These are phyloP conservation scores for Aspergillus steynii DNA, from an alignment of 495 filamentous ascomycete species.

Conservation along the genomic window DNA sequence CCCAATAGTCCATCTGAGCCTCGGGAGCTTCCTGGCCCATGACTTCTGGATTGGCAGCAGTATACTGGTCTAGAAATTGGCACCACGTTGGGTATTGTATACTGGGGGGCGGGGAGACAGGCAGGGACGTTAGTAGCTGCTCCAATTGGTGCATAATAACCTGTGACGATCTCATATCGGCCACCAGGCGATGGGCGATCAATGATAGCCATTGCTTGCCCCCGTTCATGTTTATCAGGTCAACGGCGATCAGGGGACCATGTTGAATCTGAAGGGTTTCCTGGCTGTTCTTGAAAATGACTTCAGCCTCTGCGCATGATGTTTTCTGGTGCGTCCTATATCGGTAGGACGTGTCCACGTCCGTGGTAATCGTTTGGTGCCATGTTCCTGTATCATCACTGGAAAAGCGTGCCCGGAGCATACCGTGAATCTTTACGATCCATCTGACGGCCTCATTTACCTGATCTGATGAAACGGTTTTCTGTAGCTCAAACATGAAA, in stretches of 20 bases:
- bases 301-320: background rate
- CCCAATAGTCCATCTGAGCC: slow-evolving; percentile 38
- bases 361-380: slow-evolving; percentile 18
- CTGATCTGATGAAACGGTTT: slow-evolving; percentile 21
- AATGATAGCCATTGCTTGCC: slow-evolving; percentile 19
- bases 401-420: slow-evolving; percentile 60
- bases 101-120: slow-evolving; percentile 21
- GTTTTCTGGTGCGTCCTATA: slow-evolving; percentile 16
- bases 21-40: slow-evolving; percentile 28
- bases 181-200: slow-evolving; percentile 57
- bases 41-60: slow-evolving; percentile 34
- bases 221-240: slow-evolving; percentile 31
- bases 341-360: slow-evolving; percentile 7
- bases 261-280: slow-evolving; percentile 24
- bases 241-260: slow-evolving; percentile 47
- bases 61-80: slow-evolving; percentile 28
- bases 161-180: slow-evolving; percentile 61
- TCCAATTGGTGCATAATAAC: slow-evolving; percentile 57
- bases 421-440: slow-evolving; percentile 56
- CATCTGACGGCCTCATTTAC: slow-evolving; percentile 48
- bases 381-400: slow-evolving; percentile 23
- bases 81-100: too few relatives aligned
- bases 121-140: slow-evolving; percentile 33
- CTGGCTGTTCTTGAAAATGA: slow-evolving; percentile 18
- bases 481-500: background rate